Evolutionary conservation across 2,329 filamentous ascomycete species (phyloP), one percentile per base, ranked within the genome.

Genomic region (Tolypocladium sp.): DNA sequence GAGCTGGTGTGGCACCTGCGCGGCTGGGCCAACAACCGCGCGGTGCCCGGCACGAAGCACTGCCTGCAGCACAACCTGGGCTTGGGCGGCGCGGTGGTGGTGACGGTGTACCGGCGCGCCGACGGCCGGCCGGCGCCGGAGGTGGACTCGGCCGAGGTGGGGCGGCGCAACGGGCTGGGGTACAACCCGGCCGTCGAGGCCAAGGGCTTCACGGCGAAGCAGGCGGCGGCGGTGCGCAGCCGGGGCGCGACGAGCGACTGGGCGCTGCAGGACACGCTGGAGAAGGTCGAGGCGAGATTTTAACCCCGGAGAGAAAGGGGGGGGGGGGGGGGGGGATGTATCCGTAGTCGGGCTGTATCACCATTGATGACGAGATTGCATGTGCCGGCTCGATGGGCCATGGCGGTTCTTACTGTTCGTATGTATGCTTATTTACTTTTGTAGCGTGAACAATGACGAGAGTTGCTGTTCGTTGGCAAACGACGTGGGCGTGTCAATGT

Each of bases 1-100:
- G 93, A 97, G 77, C 79, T 97, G 15, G 90, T 95, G 35, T 97
- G 93, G 93, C 93, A 97, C 70, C 80, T 97, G 67, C 85, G 93
- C 64, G 93, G 93, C 15, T 97, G 93, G 93, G 93, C 93, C 25
- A 96, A 94, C 75, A 97, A 97, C 79, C 83, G 93, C 46, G 77
- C 85, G 20, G 82, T 89, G 1, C 77, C 83, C 25, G 80, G 81
- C 60, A 94, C 92, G 0, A 83, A 77, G 62, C 85, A 85, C 60
- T 90, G 89, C 59, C 78, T 97, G 64, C 92, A 97, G 78, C 94
- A 97, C 72, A 97, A 97, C 70, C 81, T 97, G 1, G 94, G 93
- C 0, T 80, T 97, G 6, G 93, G 93, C 17, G 94, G 94, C 58
- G 93, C 92, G 3, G 92, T 87, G 2, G 92, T 97, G 1, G 90